A percentile compares a stretch with the other conserved stretches of the same genome.
Conservation (phyloP, 2,329 filamentous ascomycete species). For the Elsinoe batatas region DNA sequence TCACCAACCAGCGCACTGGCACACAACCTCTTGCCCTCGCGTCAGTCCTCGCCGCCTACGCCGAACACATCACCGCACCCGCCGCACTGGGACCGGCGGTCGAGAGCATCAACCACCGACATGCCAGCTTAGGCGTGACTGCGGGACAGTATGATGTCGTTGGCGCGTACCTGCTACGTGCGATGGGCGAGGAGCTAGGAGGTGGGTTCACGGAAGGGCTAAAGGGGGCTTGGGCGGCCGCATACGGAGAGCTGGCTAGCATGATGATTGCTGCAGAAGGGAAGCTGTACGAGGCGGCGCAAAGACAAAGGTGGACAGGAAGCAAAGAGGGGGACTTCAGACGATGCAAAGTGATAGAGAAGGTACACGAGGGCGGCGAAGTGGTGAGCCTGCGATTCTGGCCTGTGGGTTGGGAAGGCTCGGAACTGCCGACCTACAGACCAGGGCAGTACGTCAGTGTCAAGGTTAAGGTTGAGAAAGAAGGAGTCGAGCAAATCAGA, state of each 20-base stretch:
- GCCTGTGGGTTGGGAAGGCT: conserved; percentile 35
- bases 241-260: conserved; percentile 63
- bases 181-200: conserved; percentile 58
- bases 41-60: conserved; percentile 59
- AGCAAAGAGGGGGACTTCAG: conserved; percentile 41
- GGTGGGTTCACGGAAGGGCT: conserved; percentile 56
- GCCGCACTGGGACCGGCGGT: conserved; percentile 46
- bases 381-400: conserved; percentile 48
- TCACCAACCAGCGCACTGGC: conserved; percentile 56
- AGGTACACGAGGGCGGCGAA: conserved; percentile 52
- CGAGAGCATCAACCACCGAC: conserved; percentile 67
- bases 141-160: conserved; percentile 63
- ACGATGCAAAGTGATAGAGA: conserved; percentile 54
- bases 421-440: conserved; percentile 51
- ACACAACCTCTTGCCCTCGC: conserved; percentile 63
- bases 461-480: conserved; percentile 46
- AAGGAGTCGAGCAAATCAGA: conserved; percentile 55
- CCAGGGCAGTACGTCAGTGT: conserved; percentile 67
- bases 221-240: conserved; percentile 57
- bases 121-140: conserved; percentile 58
- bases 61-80: conserved; percentile 60
- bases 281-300: conserved; percentile 45
- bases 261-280: conserved; percentile 61
- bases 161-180: conserved; percentile 56
- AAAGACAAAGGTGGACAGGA: not conserved